Conservation (phyloP, 2,329 filamentous ascomycete genomes). For the Simplicillium sp. region DNA sequence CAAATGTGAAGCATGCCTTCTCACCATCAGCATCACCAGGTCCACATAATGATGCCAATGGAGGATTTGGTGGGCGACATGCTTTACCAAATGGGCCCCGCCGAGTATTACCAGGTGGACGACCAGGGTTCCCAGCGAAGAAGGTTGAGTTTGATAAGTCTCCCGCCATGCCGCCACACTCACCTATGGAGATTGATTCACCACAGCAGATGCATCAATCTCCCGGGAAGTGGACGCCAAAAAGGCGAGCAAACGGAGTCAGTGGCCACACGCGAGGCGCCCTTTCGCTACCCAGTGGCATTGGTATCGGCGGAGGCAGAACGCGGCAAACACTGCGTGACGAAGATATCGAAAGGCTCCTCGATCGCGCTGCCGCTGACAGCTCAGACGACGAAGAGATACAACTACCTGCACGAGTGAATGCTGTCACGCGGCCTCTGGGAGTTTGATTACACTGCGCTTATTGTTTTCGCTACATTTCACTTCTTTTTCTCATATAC, state of each 20-base stretch:
- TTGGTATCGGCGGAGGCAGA: conserved; percentile 30
- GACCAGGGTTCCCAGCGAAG: conserved; percentile 31
- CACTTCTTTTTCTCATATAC: too few relatives aligned
- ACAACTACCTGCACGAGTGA: conserved; percentile 28
- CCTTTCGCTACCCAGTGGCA: conserved; percentile 39
- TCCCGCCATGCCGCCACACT: conserved; percentile 25
- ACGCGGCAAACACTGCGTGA: conserved; percentile 32
- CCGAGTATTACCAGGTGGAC: conserved; percentile 40
- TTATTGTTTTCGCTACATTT: too few relatives aligned
- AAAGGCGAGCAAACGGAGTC: conserved; percentile 31
- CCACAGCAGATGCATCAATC: conserved; percentile 18
- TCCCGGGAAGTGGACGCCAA: conserved; percentile 26
- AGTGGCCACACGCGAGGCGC: conserved; percentile 25
- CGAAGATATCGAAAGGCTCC: conserved; percentile 49
- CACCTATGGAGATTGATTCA: conserved; percentile 38
- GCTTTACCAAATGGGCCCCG: conserved; percentile 39
- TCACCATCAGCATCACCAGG: conserved; percentile 30
- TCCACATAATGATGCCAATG: conserved; percentile 10
- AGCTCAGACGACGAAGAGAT: conserved; percentile 52
- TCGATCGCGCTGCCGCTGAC: conserved; percentile 42
- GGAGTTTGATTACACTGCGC: conserved; percentile 8
- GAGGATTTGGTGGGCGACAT: conserved; percentile 15
- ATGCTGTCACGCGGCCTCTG: conserved; percentile 10
- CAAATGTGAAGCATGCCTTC: conserved; percentile 48
- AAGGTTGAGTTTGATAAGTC: conserved; percentile 40